phyloP scores from a whole-genome alignment of 2,329 filamentous ascomycete genomes.

The Epichloe sp. region DNA sequence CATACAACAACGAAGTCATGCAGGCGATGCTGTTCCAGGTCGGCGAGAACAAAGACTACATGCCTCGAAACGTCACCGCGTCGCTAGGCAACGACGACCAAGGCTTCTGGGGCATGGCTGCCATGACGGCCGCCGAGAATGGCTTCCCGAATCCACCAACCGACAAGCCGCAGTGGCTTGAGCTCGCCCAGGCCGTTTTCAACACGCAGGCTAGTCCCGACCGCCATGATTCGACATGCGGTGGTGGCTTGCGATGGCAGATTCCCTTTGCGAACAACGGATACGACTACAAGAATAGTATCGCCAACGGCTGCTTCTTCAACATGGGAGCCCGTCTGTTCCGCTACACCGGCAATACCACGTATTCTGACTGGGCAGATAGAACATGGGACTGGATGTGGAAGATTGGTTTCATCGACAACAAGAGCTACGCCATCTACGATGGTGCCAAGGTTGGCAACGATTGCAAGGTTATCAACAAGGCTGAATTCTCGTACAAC shows the following conservation, averaged over 20 bases:
- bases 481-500: conserved; percentile 48
- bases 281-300: conserved; percentile 60
- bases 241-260: conserved; percentile 62
- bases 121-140: conserved; percentile 44
- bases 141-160: conserved; percentile 41
- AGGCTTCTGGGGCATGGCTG: conserved; percentile 54
- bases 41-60: conserved; percentile 39
- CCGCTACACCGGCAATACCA: conserved; percentile 52
- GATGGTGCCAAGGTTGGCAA: conserved; percentile 40
- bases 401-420: conserved; percentile 44
- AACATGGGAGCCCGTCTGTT: conserved; percentile 57
- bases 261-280: conserved; percentile 62
- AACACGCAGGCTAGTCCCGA: conserved; percentile 39
- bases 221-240: conserved; percentile 43
- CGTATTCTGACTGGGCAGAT: conserved; percentile 51
- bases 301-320: conserved; percentile 49
- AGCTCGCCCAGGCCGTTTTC: conserved; percentile 51
- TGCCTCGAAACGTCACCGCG: conserved; percentile 39
- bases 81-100: conserved; percentile 52
- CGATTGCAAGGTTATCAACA: conserved; percentile 42
- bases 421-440: conserved; percentile 43
- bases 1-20: conserved; percentile 42
- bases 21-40: conserved; percentile 39
- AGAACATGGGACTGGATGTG: conserved; percentile 51
- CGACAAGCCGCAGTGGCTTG: conserved; percentile 38